Evolutionary conservation across 2,329 filamentous ascomycete species (phyloP), one percentile per base, ranked within the genome.

Genomic region (Rutstroemia sp.): DNA sequence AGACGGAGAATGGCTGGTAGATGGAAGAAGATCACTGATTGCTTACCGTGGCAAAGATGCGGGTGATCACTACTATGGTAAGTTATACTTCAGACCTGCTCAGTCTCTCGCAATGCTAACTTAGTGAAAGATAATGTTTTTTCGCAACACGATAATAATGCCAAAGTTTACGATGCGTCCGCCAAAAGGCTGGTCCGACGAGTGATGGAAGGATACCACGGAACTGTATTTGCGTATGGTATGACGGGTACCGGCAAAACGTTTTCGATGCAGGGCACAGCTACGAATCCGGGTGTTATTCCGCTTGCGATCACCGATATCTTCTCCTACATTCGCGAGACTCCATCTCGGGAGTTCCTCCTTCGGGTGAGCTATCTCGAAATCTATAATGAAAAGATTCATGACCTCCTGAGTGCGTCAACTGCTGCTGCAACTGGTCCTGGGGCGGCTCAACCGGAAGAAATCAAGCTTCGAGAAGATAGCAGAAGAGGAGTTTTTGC

Each of bases 211-310:
- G 94, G 94, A 44, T 99, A 97, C 71, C 92, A 97, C 68, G 94
- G 92, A 58, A 99, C 94, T 1, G 94, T 99, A 23, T 97, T 99
- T 71, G 92, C 92, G 18, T 99, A 99, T 71, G 94, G 94, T 69
- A 97, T 97, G 92, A 99, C 94, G 4, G 94, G 94, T 60, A 97
- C 94, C 0, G 94, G 94, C 64, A 99, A 99, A 76, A 99, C 94
- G 0, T 99, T 97, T 71, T 97, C 92, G 41, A 99, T 99, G 94
- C 94, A 99, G 75, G 94, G 94, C 65, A 99, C 94, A 10, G 91
- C 92, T 47, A 90, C 89, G 2, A 95, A 91, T 41, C 94, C 94
- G 1, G 94, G 94, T 74, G 94, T 99, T 27, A 99, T 99, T 56
- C 94, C 94, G 6, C 78, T 97, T 41, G 94, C 94, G 41, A 97